Base-by-base conservation (phyloP, 768 basidiomycete genomes). In the Leucocoprinus birnbaumii region DNA sequence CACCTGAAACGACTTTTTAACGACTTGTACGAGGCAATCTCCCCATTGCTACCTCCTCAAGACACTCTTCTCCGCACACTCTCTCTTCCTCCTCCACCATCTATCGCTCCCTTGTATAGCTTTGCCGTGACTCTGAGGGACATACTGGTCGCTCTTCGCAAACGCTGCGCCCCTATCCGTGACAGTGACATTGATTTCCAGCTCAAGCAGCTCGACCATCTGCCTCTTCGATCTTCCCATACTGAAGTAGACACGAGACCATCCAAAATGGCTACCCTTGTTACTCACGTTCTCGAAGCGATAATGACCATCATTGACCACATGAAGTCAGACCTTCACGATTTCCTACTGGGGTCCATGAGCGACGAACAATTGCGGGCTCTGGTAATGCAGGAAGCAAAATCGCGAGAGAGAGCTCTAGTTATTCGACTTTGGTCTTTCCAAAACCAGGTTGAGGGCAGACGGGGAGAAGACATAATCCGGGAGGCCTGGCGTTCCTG, bases 291-390 rank as follows among this genome's bases (percentile, higher is more conserved):
- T 3, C 62, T 78, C 26, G 80, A 71, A 57, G 69, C 71, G 2
- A 76, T 83, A 42, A 61, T 89, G 5, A 64, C 70, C 13, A 69
- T 89, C 13, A 68, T 80, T 0, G 82, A 86, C 40, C 66, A 71
- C n/a, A 86, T 91, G 84, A 86, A 83, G 63, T 71, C 78, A 25
- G 89, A 90, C 61, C 73, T 90, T 34, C 84, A 83, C 10, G 76
- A 83, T 53, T 82, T 86, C 46, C 71, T 87, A 10, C 63, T 89
- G 1, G 86, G 85, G 18, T 73, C 73, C 35, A 86, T 89, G 85
- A 75, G 79, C 21, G 89, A 91, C 62, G 63, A 71, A 35, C 80
- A 91, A 51, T 73, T 89, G 22, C 66, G 65, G 18, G 71, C 66
- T 3, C 63, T 82, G 13, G 67, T 89, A 26, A 65, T 66, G 6